Conservation (phyloP, 1,284 basidiomycete species). For the Moniliella sp. region DNA sequence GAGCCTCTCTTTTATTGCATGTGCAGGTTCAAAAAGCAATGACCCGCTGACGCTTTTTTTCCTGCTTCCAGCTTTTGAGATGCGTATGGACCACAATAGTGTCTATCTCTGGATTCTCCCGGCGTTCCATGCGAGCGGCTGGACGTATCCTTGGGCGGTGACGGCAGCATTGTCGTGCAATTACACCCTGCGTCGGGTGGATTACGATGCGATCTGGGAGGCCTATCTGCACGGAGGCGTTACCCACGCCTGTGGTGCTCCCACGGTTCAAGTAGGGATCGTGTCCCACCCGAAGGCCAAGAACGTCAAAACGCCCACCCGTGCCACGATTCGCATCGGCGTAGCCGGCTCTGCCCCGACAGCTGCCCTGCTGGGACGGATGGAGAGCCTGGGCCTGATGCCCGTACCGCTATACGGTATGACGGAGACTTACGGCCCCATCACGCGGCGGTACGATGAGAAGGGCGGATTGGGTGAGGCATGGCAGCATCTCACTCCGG, state of each 20-base stretch:
- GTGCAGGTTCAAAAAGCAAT: too few relatives aligned
- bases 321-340: constrained; percentile 39
- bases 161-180: constrained; percentile 51
- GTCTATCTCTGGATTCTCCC: constrained; percentile 48
- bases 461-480: constrained; percentile 48
- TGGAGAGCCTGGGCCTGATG: constrained; percentile 52
- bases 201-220: constrained; percentile 54
- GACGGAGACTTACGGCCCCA: constrained; percentile 39
- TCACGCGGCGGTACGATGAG: too few relatives aligned
- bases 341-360: constrained; percentile 70
- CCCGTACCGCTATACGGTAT: constrained; percentile 66
- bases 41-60: too few relatives aligned
- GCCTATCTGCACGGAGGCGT: constrained; percentile 51
- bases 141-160: constrained; percentile 47
- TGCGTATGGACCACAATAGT: not conserved
- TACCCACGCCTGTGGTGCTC: constrained; percentile 59
- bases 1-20: too few relatives aligned
- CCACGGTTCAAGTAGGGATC: constrained; percentile 68
- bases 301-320: constrained; percentile 35
- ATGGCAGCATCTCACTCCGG: constrained; percentile 44
- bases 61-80: not conserved
- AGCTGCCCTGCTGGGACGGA: constrained; percentile 52
- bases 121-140: constrained; percentile 54
- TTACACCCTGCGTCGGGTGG: constrained; percentile 44
- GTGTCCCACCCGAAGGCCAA: constrained; percentile 49